Conservation (phyloP, 305 asterid species). For the Euphrasia arctica region DNA sequence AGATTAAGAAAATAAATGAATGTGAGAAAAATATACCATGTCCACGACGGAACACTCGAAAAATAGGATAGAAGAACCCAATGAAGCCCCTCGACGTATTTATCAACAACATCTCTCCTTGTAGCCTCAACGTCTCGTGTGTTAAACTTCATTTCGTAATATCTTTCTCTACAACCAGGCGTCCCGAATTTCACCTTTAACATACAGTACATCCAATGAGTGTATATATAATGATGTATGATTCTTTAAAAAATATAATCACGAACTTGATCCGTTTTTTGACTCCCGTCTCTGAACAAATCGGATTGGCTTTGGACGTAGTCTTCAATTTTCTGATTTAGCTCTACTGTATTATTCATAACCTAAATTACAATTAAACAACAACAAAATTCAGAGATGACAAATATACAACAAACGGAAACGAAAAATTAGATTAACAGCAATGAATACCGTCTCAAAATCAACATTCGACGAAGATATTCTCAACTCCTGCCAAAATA, state of each 20-base stretch:
- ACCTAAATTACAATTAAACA: conserved; percentile 23
- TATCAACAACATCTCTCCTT: conserved; percentile 38
- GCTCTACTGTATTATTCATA: conserved; percentile 35
- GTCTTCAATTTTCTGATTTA: conserved; percentile 38
- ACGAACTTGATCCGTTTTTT: conserved; percentile 39
- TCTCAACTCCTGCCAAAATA: conserved; percentile 19
- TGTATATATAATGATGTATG: not conserved
- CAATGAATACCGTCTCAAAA: conserved; percentile 10
- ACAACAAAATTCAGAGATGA: not conserved
- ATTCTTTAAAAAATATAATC: not conserved
- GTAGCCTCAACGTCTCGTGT: conserved; percentile 26
- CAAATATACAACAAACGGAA: not conserved
- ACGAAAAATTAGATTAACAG: not conserved
- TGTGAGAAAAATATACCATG: conserved; percentile 33
- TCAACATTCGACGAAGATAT: conserved; percentile 22
- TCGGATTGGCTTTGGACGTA: conserved; percentile 24
- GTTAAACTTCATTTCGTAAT: conserved; percentile 41
- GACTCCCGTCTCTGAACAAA: conserved; percentile 37
- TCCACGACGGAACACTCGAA: conserved; percentile 60
- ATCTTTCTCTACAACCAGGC: conserved; percentile 47
- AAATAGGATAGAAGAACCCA: conserved; percentile 56
- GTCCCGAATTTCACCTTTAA: conserved; percentile 48
- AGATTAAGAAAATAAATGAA: too few relatives aligned
- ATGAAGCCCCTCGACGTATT: conserved; percentile 51
- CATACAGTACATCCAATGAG: not conserved